Conservation (phyloP, 441 rosid genomes). For the Erysimum pusillum region DNA sequence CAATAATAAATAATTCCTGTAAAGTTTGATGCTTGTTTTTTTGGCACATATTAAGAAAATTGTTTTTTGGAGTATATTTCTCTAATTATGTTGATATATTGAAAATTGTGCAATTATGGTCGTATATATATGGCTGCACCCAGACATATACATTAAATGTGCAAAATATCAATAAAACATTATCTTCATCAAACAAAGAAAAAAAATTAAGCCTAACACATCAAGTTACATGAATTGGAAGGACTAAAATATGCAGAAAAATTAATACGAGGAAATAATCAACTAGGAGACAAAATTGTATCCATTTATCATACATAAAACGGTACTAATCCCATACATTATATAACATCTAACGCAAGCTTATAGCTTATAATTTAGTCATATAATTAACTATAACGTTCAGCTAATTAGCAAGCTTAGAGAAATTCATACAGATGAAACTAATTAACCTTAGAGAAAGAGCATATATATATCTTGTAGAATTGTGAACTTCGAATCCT, state of each 20-base stretch:
- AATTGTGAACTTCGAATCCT: conserved; percentile 20
- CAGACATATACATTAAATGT: not conserved
- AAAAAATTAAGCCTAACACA: not conserved
- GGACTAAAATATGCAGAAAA: not conserved
- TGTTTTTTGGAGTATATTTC: too few relatives aligned
- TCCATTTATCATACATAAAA: conserved; percentile 31
- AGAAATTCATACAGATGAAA: conserved; percentile 24
- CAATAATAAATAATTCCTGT: not conserved
- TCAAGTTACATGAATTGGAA: conserved; percentile 25
- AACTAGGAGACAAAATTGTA: conserved; percentile 31
- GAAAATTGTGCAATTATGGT: conserved; percentile 13
- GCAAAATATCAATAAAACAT: not conserved
- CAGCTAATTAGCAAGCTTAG: conserved; percentile 25
- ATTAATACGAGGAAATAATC: not conserved
- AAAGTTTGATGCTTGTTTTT: conserved; percentile 12
- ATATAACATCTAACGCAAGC: conserved; percentile 23
- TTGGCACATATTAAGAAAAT: not conserved
- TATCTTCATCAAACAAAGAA: not conserved
- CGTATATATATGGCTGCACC: not conserved
- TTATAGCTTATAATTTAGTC: conserved; percentile 34
- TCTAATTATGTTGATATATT: not conserved
- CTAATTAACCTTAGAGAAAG: conserved; percentile 30
- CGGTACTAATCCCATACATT: conserved; percentile 26
- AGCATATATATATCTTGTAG: conserved; percentile 23
- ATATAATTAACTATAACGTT: conserved; percentile 28